Base-by-base conservation (phyloP, 805 yeast species). In the Candida cerambycidarum region DNA sequence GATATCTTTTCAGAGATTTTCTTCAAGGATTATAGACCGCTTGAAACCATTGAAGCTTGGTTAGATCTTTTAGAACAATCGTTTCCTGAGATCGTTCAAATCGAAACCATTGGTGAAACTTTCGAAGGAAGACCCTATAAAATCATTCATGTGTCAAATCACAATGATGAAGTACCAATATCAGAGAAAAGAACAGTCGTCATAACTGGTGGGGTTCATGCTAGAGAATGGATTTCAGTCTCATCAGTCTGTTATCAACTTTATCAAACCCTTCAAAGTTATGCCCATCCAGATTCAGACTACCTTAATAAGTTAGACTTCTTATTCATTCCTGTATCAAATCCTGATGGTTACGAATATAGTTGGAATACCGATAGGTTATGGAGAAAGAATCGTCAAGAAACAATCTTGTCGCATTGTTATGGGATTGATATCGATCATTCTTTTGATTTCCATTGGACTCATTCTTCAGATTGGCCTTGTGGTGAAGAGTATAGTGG, bases 301-400 rank as follows among this genome's bases (percentile, higher is more conserved):
- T 45, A 51, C 45, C 61, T 88, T 45, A 67, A 80, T 35, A 65
- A 79, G 34, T 61, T 87, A 44, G 92, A 88, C 54, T 85, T 85
- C 53, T 59, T 86, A 25, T 80, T 89, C 50, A 73, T 89, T 23
- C 97, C 97, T 0, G 86, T 88, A 10, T 76, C 82, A 61, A 89
- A 89, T 56, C 96, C 96, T 1, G 97, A 89, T 63, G 97, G 97
- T 0, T 89, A 89, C 59, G 86, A 72, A 11, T 84, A 85, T 59
- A 73, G 95, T 2, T 89, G 97, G 96, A 72, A 70, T 2, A 56
- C 65, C 19, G 96, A 89, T 58, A 69, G 97, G 43, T 66, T 89
- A 45, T 89, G 97, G 97, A 69, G 93, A 35, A 89, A 89, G 56
- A 89, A 88, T 62, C 73, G 96, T 47, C 97, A 89, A 62, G 78